A percentile compares a stretch with the other conserved stretches of the same genome.
phyloP scores from a whole-genome alignment of 2,329 filamentous ascomycete species.

The Leptoxyphium fumago region DNA sequence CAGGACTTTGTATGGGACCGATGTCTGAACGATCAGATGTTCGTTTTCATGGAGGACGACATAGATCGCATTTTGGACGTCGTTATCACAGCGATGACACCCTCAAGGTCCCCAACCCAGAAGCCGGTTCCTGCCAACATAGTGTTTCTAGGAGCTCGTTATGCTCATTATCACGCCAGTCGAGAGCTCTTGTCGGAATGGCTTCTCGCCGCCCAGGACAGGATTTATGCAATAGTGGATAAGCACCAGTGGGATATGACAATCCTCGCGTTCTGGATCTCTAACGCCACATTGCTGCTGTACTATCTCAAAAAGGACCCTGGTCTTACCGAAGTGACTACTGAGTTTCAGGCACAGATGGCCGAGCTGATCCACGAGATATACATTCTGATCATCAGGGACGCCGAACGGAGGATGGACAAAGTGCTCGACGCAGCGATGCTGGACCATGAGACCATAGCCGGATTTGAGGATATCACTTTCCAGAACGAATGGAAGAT shows the following conservation, averaged over 20 bases:
- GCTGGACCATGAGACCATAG: slow-evolving; percentile 95
- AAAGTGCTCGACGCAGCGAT: slow-evolving; percentile 88
- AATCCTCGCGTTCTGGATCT: slow-evolving; percentile 96
- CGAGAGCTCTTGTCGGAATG: slow-evolving; percentile 68
- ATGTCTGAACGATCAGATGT: slow-evolving; percentile 97
- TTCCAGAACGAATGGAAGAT: slow-evolving; percentile 99
- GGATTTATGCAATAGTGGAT: slow-evolving; percentile 95
- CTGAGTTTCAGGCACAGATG: slow-evolving; percentile 82
- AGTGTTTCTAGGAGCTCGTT: slow-evolving; percentile 85
- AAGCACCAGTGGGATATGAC: slow-evolving; percentile 98
- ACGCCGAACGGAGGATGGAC: slow-evolving; percentile 89
- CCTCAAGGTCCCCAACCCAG: slow-evolving; percentile 86
- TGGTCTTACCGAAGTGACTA: slow-evolving; percentile 64
- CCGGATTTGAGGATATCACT: slow-evolving; percentile 87
- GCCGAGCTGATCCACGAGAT: slow-evolving; percentile 95
- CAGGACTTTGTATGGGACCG: slow-evolving; percentile 94
- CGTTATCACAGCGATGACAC: slow-evolving; percentile 95
- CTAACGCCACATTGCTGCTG: slow-evolving; percentile 84
- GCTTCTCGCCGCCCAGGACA: slow-evolving; percentile 76
- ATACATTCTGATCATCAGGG: slow-evolving; percentile 91
- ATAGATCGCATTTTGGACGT: slow-evolving; percentile 85
- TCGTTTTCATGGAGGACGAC: slow-evolving; percentile 93
- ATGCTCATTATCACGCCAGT: slow-evolving; percentile 92
- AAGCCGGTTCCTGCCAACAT: slow-evolving; percentile 97
- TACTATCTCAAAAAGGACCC: slow-evolving; percentile 94